Evolutionary conservation across 768 basidiomycete genomes (phyloP), one percentile per base, ranked within the genome.

Genomic region (Dentipellis sp.): DNA sequence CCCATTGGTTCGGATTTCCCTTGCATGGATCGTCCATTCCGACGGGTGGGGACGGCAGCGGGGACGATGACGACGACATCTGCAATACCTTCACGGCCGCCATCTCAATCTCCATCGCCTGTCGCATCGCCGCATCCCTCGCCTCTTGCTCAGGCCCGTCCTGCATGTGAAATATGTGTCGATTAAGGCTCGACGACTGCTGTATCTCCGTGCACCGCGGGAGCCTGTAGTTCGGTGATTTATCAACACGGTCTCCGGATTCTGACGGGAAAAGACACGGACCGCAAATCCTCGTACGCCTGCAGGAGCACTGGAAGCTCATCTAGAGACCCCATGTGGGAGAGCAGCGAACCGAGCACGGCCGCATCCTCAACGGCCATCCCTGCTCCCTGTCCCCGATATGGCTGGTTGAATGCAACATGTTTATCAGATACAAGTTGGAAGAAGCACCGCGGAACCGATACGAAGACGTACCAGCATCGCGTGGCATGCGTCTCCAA

Each of bases 1-100:
- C 79, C 82, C 82, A 83, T 58, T 79, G 73, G 58, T 83, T 83
- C 55, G 72, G 69, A 59, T 75, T 80, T 2, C 69, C 71, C 40
- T 66, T 62, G 21, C 56, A 23, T 70, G 69, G 12, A 29, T 54
- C 48, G 53, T 49, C 38, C 52, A 39, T 57, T 59, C 52, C 48
- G 29, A 29, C 29, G 29, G 29, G 29, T 22, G 48, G 48, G 29
- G 29, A 6, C 29, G 29, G 29, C 3, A 29, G 29, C 48, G 11
- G 48, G 10, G 48, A 34, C 17, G 17, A 1, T 8, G 22, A 19
- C 22, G 48, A 35, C 54, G 56, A 51, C 59, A 58, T 23, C 62
- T 6, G 50, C 53, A 22, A 51, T 59, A 58, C 29, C 62, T 6
- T 51, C 53, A 22, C 47, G 64, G 56, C 64, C 61, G 56, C 61